phyloP scores from a whole-genome alignment of 169 alveolate species.

The Plasmodium inui region DNA sequence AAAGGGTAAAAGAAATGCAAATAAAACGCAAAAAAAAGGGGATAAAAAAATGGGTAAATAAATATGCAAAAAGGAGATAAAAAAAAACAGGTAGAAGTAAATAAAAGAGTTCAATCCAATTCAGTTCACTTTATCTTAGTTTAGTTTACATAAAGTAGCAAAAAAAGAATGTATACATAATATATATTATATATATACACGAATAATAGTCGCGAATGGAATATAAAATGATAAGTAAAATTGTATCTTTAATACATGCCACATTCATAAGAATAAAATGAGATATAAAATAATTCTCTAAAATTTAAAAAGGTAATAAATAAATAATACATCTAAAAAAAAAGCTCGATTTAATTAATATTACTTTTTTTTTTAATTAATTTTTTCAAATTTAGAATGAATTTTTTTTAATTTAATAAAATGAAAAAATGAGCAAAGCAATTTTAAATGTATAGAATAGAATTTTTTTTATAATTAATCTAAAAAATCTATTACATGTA shows the following conservation, averaged over 20 bases:
- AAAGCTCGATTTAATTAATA: background rate
- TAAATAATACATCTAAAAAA: background rate
- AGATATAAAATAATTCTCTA: background rate
- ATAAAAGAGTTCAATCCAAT: background rate
- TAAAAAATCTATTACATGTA: conserved; percentile 1
- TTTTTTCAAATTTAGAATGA: background rate
- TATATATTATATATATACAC: background rate
- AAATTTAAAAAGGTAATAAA: background rate
- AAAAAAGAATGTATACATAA: background rate
- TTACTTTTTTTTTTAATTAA: background rate
- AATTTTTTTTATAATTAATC: background rate
- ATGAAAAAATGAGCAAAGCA: background rate
- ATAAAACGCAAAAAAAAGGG: background rate
- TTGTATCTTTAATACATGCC: background rate
- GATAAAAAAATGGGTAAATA: background rate
- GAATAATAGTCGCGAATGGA: background rate
- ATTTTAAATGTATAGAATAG: background rate
- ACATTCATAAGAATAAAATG: background rate
- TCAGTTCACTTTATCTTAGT: background rate
- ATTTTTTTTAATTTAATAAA: background rate
- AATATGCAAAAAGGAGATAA: background rate
- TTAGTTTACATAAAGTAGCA: background rate
- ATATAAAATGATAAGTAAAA: background rate
- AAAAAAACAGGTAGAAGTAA: background rate
- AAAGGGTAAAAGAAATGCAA: background rate